phyloP scores from a whole-genome alignment of 768 basidiomycete genomes.

The Leccinum fibrillosum region DNA sequence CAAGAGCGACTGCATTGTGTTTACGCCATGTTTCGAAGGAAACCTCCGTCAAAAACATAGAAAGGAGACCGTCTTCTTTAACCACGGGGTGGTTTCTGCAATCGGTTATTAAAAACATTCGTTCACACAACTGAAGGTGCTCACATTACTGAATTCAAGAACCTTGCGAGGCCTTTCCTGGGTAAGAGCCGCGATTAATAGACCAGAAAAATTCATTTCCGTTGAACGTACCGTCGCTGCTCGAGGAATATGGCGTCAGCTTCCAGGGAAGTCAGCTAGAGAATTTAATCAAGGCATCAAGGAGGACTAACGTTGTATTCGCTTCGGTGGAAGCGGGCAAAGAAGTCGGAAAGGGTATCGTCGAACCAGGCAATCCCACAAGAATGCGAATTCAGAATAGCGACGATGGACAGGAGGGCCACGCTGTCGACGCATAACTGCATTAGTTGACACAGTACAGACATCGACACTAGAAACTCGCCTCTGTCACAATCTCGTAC shows the following conservation, averaged over 20 bases:
- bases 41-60: constrained; percentile 77
- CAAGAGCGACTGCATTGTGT: constrained; percentile 66
- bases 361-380: constrained; percentile 81
- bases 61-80: constrained; percentile 80
- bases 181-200: not conserved
- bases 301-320: constrained; percentile 71
- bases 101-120: not conserved
- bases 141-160: constrained; percentile 75
- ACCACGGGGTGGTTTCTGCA: constrained; percentile 89
- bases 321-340: constrained; percentile 85
- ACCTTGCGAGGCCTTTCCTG: constrained; percentile 78
- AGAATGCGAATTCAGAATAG: constrained; percentile 90
- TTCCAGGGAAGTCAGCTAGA: constrained; percentile 26
- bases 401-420: constrained; percentile 72
- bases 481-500: constrained; percentile 78
- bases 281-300: not conserved
- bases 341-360: constrained; percentile 94
- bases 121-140: constrained; percentile 23
- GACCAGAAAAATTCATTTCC: not conserved
- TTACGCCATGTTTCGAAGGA: constrained; percentile 90
- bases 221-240: constrained; percentile 63
- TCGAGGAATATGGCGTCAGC: constrained; percentile 91
- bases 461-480: constrained; percentile 35
- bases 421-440: constrained; percentile 39
- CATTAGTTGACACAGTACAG: constrained; percentile 10